A percentile compares a stretch with the other conserved stretches of the same genome.
These are phyloP conservation scores for Eucalyptus cloeziana DNA, from an alignment of 345 rosid genomes.

Conservation along the genomic window DNA sequence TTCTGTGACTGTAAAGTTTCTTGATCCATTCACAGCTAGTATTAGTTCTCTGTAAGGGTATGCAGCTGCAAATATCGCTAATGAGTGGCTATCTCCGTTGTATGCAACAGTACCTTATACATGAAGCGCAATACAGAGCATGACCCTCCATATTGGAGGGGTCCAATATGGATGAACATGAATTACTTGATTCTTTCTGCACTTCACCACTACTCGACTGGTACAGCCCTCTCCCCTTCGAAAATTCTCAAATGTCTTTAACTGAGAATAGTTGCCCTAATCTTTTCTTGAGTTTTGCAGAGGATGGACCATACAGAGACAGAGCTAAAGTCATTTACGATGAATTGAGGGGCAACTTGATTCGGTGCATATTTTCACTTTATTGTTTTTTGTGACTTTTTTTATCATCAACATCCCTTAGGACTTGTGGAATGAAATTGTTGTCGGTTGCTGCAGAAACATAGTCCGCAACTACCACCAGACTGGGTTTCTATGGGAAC, in stretches of 20 bases:
- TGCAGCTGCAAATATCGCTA: not conserved
- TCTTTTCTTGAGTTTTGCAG: constrained; percentile 19
- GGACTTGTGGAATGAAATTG: not conserved
- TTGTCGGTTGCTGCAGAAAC: constrained; percentile 35
- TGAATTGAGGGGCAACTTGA: constrained; percentile 59
- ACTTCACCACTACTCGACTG: constrained; percentile 64
- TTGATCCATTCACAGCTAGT: not conserved
- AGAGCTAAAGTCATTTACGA: constrained; percentile 49
- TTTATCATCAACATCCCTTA: not conserved
- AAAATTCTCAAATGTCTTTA: not conserved
- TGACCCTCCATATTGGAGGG: constrained; percentile 96
- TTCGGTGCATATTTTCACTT: constrained; percentile 22
- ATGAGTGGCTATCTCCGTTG: not conserved
- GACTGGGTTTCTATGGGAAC: constrained; percentile 90
- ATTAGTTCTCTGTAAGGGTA: not conserved
- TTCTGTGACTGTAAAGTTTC: not conserved
- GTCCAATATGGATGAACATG: constrained; percentile 91
- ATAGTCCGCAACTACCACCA: constrained; percentile 59
- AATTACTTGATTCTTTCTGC: constrained; percentile 87
- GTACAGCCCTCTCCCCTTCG: constrained; percentile 8
- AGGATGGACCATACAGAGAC: constrained; percentile 57
- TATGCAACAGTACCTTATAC: constrained; percentile 53
- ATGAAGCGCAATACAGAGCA: constrained; percentile 88
- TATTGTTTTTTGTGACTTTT: not conserved
- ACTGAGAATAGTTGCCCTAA: not conserved